These are phyloP conservation scores for Aspergillus heteromorphus DNA, from an alignment of 495 filamentous ascomycete genomes.

Conservation along the genomic window DNA sequence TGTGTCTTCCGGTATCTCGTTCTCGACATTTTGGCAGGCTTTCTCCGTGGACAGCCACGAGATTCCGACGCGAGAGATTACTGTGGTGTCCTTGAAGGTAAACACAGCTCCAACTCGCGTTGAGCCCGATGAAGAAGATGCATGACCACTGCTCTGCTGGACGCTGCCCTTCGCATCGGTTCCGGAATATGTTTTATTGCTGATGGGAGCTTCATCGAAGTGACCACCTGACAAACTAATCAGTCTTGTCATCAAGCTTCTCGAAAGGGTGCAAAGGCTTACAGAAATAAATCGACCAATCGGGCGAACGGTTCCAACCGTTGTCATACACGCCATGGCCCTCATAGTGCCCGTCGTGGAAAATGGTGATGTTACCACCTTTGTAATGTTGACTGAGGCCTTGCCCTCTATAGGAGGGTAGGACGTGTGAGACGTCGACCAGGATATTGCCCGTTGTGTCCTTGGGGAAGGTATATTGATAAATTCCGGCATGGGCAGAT, in stretches of 20 bases:
- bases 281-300: conserved; percentile 68
- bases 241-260: not conserved
- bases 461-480: conserved; percentile 55
- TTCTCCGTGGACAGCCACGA: conserved; percentile 62
- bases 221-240: conserved; percentile 37
- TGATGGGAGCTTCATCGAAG: conserved; percentile 45
- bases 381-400: conserved; percentile 62
- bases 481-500: conserved; percentile 57
- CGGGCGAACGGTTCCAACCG: conserved; percentile 54
- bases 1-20: conserved; percentile 51
- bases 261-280: conserved; percentile 3
- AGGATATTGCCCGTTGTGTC: conserved; percentile 43
- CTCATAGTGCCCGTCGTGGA: conserved; percentile 51
- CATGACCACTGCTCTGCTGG: conserved; percentile 22
- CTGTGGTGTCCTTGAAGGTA: conserved; percentile 27
- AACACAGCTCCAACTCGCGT: conserved; percentile 32
- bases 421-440: conserved; percentile 67
- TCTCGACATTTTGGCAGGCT: conserved; percentile 55
- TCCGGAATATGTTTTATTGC: conserved; percentile 26
- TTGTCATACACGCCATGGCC: conserved; percentile 61
- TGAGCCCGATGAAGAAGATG: conserved; percentile 21
- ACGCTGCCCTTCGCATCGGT: conserved; percentile 24
- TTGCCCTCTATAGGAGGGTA: conserved; percentile 55
- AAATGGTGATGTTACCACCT: conserved; percentile 54
- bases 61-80: conserved; percentile 63